These are phyloP conservation scores for Gastrolobium villosum DNA, from an alignment of 306 rosid genomes.

Conservation along the genomic window DNA sequence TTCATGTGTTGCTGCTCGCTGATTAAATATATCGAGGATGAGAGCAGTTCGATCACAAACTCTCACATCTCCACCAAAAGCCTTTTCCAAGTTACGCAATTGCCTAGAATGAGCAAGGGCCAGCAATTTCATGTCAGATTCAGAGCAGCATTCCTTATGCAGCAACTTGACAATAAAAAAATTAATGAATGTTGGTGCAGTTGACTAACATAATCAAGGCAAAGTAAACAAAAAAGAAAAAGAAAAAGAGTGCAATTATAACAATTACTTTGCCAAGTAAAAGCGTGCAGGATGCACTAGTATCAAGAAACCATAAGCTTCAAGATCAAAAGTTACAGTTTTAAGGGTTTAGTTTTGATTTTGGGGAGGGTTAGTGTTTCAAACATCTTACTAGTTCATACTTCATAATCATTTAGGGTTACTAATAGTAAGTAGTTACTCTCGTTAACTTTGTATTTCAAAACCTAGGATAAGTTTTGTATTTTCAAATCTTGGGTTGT, in stretches of 20 bases:
- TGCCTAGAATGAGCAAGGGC: conserved; percentile 63
- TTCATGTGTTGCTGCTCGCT: conserved; percentile 99
- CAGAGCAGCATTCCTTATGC: conserved; percentile 33
- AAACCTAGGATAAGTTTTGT: background rate
- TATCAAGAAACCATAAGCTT: conserved; percentile 22
- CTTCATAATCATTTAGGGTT: conserved; percentile 5
- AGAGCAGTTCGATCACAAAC: conserved; percentile 97
- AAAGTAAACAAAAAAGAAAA: conserved; percentile 11
- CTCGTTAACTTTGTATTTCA: background rate
- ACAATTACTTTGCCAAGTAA: background rate
- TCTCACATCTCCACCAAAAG: conserved; percentile 94
- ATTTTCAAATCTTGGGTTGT: conserved; percentile 1
- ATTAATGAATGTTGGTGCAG: conserved; percentile 22
- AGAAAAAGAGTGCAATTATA: conserved; percentile 3
- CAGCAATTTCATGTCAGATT: conserved; percentile 41
- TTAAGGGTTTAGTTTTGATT: background rate
- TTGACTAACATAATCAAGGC: conserved; percentile 29
- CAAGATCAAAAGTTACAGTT: conserved; percentile 7
- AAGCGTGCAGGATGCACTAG: background rate
- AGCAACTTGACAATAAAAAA: conserved; percentile 12
- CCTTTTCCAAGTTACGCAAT: conserved; percentile 91
- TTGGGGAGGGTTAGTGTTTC: background rate
- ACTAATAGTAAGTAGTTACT: background rate
- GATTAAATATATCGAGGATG: conserved; percentile 94
- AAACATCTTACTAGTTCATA: conserved; percentile 25